These are phyloP conservation scores for Wickerhamomyces subpelliculosus DNA, from an alignment of 805 yeast genomes.

Conservation along the genomic window DNA sequence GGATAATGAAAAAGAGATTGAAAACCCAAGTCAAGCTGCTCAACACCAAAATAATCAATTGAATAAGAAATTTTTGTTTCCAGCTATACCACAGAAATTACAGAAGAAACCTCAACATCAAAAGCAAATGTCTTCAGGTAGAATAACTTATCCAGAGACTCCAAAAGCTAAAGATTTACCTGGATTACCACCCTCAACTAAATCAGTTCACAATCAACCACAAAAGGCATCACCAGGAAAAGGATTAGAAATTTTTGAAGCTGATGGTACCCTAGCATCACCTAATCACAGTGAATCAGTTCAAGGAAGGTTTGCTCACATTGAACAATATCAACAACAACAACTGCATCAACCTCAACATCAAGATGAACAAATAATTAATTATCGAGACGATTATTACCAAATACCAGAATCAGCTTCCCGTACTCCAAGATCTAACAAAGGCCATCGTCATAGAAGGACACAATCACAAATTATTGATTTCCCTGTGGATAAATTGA, in stretches of 20 bases:
- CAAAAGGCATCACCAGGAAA: not conserved
- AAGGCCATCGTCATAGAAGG: not conserved
- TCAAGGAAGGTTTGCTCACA: not conserved
- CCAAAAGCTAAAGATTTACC: too few species aligned
- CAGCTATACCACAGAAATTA: conserved; percentile 5
- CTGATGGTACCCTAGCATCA: not conserved
- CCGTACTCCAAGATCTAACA: not conserved
- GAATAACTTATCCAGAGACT: not conserved
- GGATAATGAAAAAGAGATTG: conserved; percentile 20
- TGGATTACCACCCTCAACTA: too few species aligned
- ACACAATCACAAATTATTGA: conserved; percentile 2
- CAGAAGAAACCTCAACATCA: not conserved
- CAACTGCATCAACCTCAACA: not conserved
- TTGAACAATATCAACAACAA: not conserved
- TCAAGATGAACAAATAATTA: not conserved
- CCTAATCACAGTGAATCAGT: not conserved
- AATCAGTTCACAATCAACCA: too few species aligned
- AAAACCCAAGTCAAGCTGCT: conserved; percentile 22
- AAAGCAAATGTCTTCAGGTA: not conserved
- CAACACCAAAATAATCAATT: conserved; percentile 16
- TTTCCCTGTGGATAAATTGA: not conserved
- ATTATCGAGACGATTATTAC: not conserved
- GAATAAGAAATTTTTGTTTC: conserved; percentile 20
- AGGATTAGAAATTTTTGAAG: not conserved
- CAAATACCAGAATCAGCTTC: not conserved